Percentiles rank a stretch among this genome's conserved stretches.
Conservation (phyloP, 2,329 filamentous ascomycete genomes). For the Exserohilum rostratum region DNA sequence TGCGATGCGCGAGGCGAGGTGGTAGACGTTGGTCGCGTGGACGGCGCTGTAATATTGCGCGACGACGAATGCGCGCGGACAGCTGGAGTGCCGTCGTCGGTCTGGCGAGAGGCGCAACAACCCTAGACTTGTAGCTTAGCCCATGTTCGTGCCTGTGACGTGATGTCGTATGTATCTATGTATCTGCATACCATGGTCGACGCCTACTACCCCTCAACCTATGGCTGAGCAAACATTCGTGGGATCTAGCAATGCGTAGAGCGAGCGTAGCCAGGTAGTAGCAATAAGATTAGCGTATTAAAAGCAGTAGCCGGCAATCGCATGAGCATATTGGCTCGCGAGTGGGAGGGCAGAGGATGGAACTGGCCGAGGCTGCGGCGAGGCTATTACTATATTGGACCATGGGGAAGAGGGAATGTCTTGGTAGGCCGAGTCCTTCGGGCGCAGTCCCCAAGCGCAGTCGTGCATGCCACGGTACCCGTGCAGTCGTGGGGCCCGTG, state of each 20-base stretch:
- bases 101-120: conserved; percentile 28
- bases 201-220: conserved; percentile 14
- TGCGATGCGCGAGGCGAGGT: conserved; percentile 30
- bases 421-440: neutral
- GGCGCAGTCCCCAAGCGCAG: neutral
- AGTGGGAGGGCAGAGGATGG: neutral
- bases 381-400: neutral
- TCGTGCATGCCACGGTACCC: conserved; percentile 5
- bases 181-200: conserved; percentile 23
- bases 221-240: conserved; percentile 7
- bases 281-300: conserved; percentile 1
- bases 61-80: conserved; percentile 28
- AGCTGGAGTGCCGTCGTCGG: conserved; percentile 8
- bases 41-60: conserved; percentile 37
- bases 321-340: conserved; percentile 13
- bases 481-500: too few species aligned
- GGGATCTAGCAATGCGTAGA: conserved; percentile 6
- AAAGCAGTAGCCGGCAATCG: neutral
- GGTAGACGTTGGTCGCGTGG: conserved; percentile 25
- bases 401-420: conserved; percentile 6
- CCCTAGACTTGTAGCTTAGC: conserved; percentile 15
- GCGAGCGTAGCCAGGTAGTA: neutral
- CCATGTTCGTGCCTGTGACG: neutral
- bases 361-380: neutral
- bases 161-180: too few species aligned